Base-by-base conservation (phyloP, 345 rosid species). In the Acer yangbiense region DNA sequence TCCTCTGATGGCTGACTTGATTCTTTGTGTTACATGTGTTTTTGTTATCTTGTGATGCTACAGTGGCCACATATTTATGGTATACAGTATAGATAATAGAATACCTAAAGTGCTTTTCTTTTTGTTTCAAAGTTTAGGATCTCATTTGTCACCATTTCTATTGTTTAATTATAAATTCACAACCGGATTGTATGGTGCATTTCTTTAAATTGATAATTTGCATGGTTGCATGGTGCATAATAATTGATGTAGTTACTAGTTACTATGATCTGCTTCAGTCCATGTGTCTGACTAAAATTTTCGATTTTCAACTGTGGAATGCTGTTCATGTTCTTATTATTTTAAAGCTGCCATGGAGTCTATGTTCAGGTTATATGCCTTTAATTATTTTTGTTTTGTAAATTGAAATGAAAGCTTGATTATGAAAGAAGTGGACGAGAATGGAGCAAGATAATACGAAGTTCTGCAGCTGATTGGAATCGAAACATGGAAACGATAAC, bases 401-500 rank as follows among this genome's bases (percentile, higher is more conserved):
- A 35, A 77, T 83, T 77, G 52, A 60, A 75, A 76, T 86, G 78
- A 63, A 83, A 95, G 98, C 91, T 95, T 76, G 98, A 92, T 86
- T 95, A 87, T 76, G 89, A 88, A 83, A 86, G 86, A 85, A 80
- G 76, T 71, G 91, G 73, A 52, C 48, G 27, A n/a, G 90, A 85
- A 64, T 95, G 97, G 95, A 85, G 77, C 75, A 86, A 82, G 84
- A 78, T 90, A 71, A 23, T 69, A 32, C 88, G 95, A 64, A 83
- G 84, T 79, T 83, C 95, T 73, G 62, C 69, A 25, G 67, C 29
- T 74, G 98, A 90, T 83, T 95, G 97, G 98, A 69, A 78, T 72
- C 89, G 69, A 82, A 95, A 90, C 82, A 80, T 87, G 64, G 91
- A 89, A 78, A 89, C 97, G 13, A 88, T 93, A 52, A 48, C 86